Base-by-base conservation (phyloP, 805 yeast genomes). In the Candida railenensis region DNA sequence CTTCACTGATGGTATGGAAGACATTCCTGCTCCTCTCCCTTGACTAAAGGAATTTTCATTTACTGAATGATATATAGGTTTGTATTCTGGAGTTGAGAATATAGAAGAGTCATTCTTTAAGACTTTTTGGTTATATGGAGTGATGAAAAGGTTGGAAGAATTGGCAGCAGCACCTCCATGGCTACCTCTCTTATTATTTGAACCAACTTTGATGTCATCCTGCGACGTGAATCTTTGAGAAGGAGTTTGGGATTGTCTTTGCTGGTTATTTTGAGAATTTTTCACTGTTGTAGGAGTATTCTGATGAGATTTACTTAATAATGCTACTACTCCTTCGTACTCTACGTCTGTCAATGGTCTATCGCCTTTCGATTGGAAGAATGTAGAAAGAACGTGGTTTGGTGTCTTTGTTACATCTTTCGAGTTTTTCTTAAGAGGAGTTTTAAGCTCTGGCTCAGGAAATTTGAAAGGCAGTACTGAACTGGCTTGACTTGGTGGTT, bases 261-360 rank as follows among this genome's bases (percentile, higher is more conserved):
- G 14, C 18, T 36, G 39, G 14, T 16, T 16, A 32, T 15, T 14
- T 19, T 15, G 34, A 9, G 9, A 16, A 25, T n/a, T 14, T 34
- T 37, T 38, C 9, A 36, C 34, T 12, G 42, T 34, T 14, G 43
- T 20, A 7, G 46, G 40, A 8, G 46, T 42, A 9, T 22, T 42
- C 15, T 15, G 41, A 43, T 51, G 50, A 37, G 62, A 55, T 34
- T 54, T 56, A 19, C 62, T 56, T 42, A 70, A 54, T n/a, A 87
- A 63, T 4, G 90, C 78, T 50, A 83, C 60, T 0, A 88, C 92
- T n/a, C 95, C 95, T 63, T 85, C 92, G 56, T 83, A 77, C 61
- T 89, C 96, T 37, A 87, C 72, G 20, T 83, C 89, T 12, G 83
- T 73, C 50, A 89, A 69, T 3, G 92, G 89, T n/a, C 66, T 66